Conservation (phyloP, 176 grass and related monocot species). For the Triticum aestivum region IWGSC_CS_RefSeq_v2.1 NC_057806.1:382529017-382529516, state of each 20-base stretch:
- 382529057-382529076: slow-evolving; percentile 77
- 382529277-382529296: slow-evolving; percentile 86
- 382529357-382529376: slow-evolving; percentile 94
- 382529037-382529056: slow-evolving; percentile 96
- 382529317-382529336: slow-evolving; percentile 94
- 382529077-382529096: slow-evolving; percentile 71
- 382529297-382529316: slow-evolving; percentile 86
- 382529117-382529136: slow-evolving; percentile 95
- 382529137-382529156: slow-evolving; percentile 60
- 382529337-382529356: slow-evolving; percentile 95
- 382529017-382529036: slow-evolving; percentile 72
- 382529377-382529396: slow-evolving; percentile 76
- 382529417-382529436: slow-evolving; percentile 91
- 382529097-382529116: slow-evolving; percentile 84
- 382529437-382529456: slow-evolving; percentile 74
- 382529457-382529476: slow-evolving; percentile 87
- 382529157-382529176: slow-evolving; percentile 76
- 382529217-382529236: slow-evolving; percentile 84
- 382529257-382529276: slow-evolving; percentile 66
- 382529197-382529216: slow-evolving; percentile 91
- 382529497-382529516: slow-evolving; percentile 87
- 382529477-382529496: slow-evolving; percentile 72
- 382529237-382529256: slow-evolving; percentile 48
- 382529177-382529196: slow-evolving; percentile 75
- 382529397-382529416: slow-evolving; percentile 72